Percentiles rank a stretch among this genome's conserved stretches.
Evolutionary conservation across 1,284 basidiomycete species (phyloP).

Genomic region (Pholiota adiposa): DNA sequence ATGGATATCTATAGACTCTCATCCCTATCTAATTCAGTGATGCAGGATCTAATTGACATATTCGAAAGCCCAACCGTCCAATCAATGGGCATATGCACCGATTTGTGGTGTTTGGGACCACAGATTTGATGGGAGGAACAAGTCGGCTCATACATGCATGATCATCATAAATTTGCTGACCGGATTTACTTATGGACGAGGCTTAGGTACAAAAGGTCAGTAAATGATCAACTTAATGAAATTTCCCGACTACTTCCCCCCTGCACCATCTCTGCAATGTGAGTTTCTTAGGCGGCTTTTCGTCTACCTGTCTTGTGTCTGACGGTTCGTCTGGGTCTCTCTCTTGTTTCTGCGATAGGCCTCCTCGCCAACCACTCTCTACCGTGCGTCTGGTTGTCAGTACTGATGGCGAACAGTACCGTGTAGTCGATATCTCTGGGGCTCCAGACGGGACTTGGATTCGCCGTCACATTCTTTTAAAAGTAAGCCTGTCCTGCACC

Average conservation of each 20-base stretch:
- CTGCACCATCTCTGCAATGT: conserved; percentile 17
- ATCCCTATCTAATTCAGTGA: conserved; percentile 21
- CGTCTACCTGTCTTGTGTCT: background rate
- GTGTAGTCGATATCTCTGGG: conserved; percentile 48
- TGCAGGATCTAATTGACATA: conserved; percentile 22
- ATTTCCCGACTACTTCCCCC: conserved; percentile 9
- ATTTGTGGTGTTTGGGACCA: conserved; percentile 24
- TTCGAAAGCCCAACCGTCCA: conserved; percentile 17
- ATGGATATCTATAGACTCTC: conserved; percentile 22
- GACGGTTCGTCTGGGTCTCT: background rate
- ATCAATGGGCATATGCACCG: conserved; percentile 26
- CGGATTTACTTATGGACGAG: conserved; percentile 22
- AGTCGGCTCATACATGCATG: conserved; percentile 24
- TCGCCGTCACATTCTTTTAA: conserved; percentile 46
- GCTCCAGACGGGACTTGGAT: conserved; percentile 45
- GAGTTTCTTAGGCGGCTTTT: conserved; percentile 10
- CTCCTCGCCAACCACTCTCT: conserved; percentile 26
- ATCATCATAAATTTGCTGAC: conserved; percentile 27
- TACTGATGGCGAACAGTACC: conserved; percentile 49
- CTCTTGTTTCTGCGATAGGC: conserved; percentile 19
- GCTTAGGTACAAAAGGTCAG: conserved; percentile 25
- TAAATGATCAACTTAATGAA: conserved; percentile 18
- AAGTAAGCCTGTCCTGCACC: conserved; percentile 33
- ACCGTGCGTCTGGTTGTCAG: conserved; percentile 45
- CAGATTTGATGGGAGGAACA: conserved; percentile 27